Percentiles rank a stretch among this genome's conserved stretches.
Conservation (phyloP, 495 filamentous ascomycete genomes). For the Penicillium longicatenatum region DNA sequence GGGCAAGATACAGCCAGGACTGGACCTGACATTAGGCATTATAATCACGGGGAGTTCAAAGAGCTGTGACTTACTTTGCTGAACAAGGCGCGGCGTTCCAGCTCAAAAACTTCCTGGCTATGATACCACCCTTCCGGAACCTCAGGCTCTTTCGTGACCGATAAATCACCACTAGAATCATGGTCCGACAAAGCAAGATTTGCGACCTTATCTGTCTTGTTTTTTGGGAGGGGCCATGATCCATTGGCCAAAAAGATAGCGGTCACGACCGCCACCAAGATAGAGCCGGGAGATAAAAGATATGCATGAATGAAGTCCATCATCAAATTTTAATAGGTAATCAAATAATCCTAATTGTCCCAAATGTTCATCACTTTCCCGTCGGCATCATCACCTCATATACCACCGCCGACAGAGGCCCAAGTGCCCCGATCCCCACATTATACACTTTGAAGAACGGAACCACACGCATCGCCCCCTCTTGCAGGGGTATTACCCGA, state of each 20-base stretch:
- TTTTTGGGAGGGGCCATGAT: constrained; percentile 14
- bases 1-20: constrained; percentile 53
- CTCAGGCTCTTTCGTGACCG: constrained; percentile 39
- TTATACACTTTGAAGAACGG: constrained; percentile 17
- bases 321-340: background rate
- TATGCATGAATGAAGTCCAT: constrained; percentile 23
- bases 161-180: background rate
- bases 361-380: background rate
- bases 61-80: constrained; percentile 35
- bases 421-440: constrained; percentile 21
- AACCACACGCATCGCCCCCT: constrained; percentile 14
- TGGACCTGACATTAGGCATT: constrained; percentile 12
- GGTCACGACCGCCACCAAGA: constrained; percentile 20
- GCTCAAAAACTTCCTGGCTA: constrained; percentile 46
- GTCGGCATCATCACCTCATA: constrained; percentile 14
- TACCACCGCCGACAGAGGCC: constrained; percentile 15
- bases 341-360: background rate
- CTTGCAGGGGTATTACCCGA: constrained; percentile 22
- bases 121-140: constrained; percentile 51
- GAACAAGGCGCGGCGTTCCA: constrained; percentile 56
- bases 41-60: background rate
- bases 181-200: background rate
- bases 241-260: constrained; percentile 13
- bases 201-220: background rate
- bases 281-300: constrained; percentile 13